phyloP scores from a whole-genome alignment of 345 rosid genomes.

The Bretschneidera sinensis region DNA sequence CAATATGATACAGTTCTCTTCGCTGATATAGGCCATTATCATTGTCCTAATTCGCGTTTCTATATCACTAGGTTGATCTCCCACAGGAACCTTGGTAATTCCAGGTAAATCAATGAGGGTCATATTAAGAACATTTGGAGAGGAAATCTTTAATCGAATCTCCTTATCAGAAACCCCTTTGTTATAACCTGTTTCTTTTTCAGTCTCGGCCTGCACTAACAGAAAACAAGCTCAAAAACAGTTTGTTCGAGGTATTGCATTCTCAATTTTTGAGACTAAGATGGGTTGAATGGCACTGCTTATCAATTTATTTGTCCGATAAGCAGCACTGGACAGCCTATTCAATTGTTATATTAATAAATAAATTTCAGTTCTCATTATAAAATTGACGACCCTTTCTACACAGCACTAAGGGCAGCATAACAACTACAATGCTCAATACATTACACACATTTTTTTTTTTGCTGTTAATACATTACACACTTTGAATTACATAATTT shows the following conservation, averaged over 20 bases:
- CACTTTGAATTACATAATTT: too few relatives aligned
- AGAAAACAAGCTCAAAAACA: neutral
- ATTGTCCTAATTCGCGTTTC: conserved; percentile 53
- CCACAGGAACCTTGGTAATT: conserved; percentile 68
- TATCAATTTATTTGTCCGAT: neutral
- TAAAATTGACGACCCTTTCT: too few relatives aligned
- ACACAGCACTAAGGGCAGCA: too few relatives aligned
- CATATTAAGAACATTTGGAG: conserved; percentile 60
- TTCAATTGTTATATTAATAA: too few relatives aligned
- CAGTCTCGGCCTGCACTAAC: conserved; percentile 52
- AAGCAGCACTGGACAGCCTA: too few relatives aligned
- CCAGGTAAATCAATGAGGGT: conserved; percentile 73
- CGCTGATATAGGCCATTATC: conserved; percentile 45
- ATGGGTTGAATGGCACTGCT: too few relatives aligned
- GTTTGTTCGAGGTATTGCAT: neutral
- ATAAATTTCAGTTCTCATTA: too few relatives aligned
- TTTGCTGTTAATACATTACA: too few relatives aligned
- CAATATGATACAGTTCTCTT: conserved; percentile 50
- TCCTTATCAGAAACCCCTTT: conserved; percentile 59
- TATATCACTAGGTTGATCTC: conserved; percentile 64
- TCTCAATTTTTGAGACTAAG: neutral
- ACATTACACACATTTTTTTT: too few relatives aligned
- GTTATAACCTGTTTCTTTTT: conserved; percentile 50
- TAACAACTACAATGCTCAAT: too few relatives aligned
- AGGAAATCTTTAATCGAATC: conserved; percentile 49